Conservation (phyloP, 441 rosid genomes). For the Corymbia citriodora region DNA sequence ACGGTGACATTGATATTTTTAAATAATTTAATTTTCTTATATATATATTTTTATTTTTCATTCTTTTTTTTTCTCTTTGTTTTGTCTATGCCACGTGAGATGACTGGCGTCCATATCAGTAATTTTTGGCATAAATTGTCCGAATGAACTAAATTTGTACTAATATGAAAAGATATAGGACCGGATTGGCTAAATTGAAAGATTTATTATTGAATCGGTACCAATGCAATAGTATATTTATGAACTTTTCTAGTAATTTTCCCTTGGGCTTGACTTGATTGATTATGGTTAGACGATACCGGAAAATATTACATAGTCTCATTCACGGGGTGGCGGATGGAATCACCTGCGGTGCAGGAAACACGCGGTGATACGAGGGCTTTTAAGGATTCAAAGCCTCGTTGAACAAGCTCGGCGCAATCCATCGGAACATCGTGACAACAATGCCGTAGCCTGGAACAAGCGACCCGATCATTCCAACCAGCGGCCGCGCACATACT, state of each 20-base stretch:
- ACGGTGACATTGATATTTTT: background rate
- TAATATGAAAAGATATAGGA: too few species aligned
- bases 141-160: fast-evolving
- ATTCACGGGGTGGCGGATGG: background rate
- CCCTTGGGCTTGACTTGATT: background rate
- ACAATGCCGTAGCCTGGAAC: background rate
- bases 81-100: fast-evolving
- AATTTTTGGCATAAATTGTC: too few species aligned
- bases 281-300: background rate
- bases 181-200: fast-evolving
- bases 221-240: too few species aligned
- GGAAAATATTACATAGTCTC: background rate
- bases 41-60: fast-evolving
- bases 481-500: background rate
- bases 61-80: too few species aligned
- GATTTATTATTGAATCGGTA: fast-evolving
- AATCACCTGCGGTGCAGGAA: fast-evolving
- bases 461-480: background rate
- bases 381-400: background rate
- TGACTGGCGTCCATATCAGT: fast-evolving
- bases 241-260: too few species aligned
- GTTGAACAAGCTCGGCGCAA: fast-evolving
- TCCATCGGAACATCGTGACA: too few species aligned
- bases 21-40: too few species aligned
- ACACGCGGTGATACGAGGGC: background rate